Base-by-base conservation (phyloP, 2,329 filamentous ascomycete species). In the Verticillium tricorpus region DNA sequence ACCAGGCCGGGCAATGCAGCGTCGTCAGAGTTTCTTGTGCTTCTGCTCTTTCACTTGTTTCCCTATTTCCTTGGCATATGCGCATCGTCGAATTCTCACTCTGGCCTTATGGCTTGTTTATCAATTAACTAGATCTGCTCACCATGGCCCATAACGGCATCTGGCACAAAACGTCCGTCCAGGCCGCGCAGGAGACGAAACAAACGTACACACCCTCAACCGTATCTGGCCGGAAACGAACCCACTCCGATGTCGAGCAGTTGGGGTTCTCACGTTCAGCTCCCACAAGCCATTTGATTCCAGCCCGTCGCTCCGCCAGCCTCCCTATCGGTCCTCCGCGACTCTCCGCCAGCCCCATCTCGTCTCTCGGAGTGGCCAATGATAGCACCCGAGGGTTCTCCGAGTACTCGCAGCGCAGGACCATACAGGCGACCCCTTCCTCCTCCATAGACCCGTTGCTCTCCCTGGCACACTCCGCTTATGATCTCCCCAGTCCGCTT, bases 401-500 rank as follows among this genome's bases (percentile, higher is more conserved):
- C 17, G 83, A 87, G 63, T 86, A 86, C 69, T 82, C 85, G 0
- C 87, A 89, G 69, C 78, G 86, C 58, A 78, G 74, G 58, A 67
- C 69, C 3, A 74, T 86, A 57, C 76, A 78, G 52, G 78, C 83
- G 11, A 88, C 85, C 5, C 85, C 86, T 1, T 80, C 80, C 1
- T 74, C 79, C 3, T 76, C 77, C 14, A 64, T 73, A 32, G 84
- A 89, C 66, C 80, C 83, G 9, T 76, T 82, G 61, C 78, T 92
- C 19, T 85, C 82, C 15, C 78, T 93, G 34, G 80, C 81, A 5
- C 85, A 92, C 71, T 77, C 82, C 1, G 77, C 76, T 45, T 93
- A 92, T 75, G 83, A 78, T 9, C 77, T 93, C 15, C 86, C 89
- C 2, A 66, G 74, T 0, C 73, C 78, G 28, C 76, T 93, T 45